phyloP scores from a whole-genome alignment of 306 rosid genomes.

The Boehmeria nivea region DNA sequence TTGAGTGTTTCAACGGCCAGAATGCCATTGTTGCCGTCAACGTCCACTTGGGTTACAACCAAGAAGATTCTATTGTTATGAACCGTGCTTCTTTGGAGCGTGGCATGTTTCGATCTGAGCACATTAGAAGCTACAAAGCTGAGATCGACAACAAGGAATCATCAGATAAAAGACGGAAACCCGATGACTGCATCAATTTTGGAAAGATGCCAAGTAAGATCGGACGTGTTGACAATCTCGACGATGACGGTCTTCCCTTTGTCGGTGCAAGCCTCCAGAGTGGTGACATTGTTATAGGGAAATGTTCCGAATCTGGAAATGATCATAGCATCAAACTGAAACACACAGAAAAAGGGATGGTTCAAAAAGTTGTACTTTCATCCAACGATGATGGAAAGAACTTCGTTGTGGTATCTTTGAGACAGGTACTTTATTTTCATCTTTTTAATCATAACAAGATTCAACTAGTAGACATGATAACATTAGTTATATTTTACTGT shows the following conservation, averaged over 20 bases:
- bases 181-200: constrained; percentile 72
- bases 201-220: constrained; percentile 80
- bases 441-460: background rate
- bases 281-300: constrained; percentile 84
- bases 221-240: constrained; percentile 90
- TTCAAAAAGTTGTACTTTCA: constrained; percentile 85
- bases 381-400: constrained; percentile 95
- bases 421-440: constrained; percentile 95
- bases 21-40: constrained; percentile 94
- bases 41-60: constrained; percentile 90
- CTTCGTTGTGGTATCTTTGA: constrained; percentile 77
- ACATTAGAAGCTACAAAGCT: constrained; percentile 80
- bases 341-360: constrained; percentile 93
- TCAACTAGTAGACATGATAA: background rate
- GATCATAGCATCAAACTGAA: constrained; percentile 87
- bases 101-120: constrained; percentile 95
- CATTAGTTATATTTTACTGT: background rate
- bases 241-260: constrained; percentile 88
- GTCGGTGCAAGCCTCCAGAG: constrained; percentile 84
- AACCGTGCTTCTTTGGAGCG: constrained; percentile 93
- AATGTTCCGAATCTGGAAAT: constrained; percentile 79
- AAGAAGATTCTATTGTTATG: constrained; percentile 97
- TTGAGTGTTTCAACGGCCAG: constrained; percentile 89
- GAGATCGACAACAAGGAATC: constrained; percentile 79
- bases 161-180: constrained; percentile 62